Base-by-base conservation (phyloP, 2,329 filamentous ascomycete species). In the Phoma herbarum region DNA sequence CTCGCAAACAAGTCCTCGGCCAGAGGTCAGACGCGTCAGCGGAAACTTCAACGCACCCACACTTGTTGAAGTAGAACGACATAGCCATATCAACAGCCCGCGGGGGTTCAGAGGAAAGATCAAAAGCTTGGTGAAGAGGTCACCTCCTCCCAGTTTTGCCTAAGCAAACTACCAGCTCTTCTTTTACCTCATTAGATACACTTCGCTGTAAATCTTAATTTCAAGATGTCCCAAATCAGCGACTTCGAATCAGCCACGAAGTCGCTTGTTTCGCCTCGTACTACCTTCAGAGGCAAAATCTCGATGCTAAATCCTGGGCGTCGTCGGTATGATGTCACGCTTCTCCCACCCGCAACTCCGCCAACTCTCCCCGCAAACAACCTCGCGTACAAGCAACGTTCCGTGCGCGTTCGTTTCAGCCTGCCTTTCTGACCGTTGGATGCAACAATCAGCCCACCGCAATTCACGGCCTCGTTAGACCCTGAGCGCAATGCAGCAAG, bases 21-120 rank as follows among this genome's bases (percentile, higher is more conserved):
- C 51, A 41, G 64, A 68, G 42, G 50, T 68, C 9, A 57, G 52
- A 25, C 52, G 64, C 42, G 47, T 72, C 46, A 70, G 68, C 49
- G 69, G 65, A 14, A 67, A 66, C 11, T 73, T 73, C 57, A 72
- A 73, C 35, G 63, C 68, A 10, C 70, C 70, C n/a, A 73, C 70
- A 14, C 26, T 65, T 12, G 55, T 69, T 8, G 69, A 72, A 43
- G 51, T 73, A 2, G 60, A 67, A 54, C 59, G 63, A 45, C 55
- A 66, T 14, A 67, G 57, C 4, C 54, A 61, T 37, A 42, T 62
- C n/a, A 64, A 52, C 29, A 54, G 59, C 29, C 47, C 50, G 35
- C 63, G 59, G 29, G 53, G 63, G 26, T 53, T 56, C 7, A 44
- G 42, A 46, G 41, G 28, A 16, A 59, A 41, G 14, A 52, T 67